Percentiles rank a stretch among this genome's conserved stretches.
phyloP scores from a whole-genome alignment of 352 stramenopile species.

The Phytophthora agathidicida region DNA sequence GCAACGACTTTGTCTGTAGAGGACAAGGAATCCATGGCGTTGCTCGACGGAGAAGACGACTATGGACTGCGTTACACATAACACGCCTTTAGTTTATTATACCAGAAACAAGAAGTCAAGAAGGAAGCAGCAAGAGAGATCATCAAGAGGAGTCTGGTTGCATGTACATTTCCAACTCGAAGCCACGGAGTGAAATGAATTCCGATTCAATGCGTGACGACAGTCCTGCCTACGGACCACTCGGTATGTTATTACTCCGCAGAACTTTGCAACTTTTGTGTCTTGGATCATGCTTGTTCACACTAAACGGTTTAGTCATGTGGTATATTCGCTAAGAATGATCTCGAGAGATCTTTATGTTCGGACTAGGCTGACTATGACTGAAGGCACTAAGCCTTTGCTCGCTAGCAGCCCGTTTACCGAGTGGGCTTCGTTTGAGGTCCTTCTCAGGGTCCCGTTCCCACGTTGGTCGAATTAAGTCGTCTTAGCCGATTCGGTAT shows the following conservation, averaged over 20 bases:
- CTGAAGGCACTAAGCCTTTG: too few relatives aligned
- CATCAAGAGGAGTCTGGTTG: constrained; percentile 19
- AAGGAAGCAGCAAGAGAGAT: constrained; percentile 19
- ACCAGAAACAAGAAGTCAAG: constrained; percentile 14
- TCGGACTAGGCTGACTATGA: too few relatives aligned
- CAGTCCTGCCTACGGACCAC: constrained; percentile 1
- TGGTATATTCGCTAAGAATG: too few relatives aligned
- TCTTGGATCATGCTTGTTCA: constrained; percentile 2
- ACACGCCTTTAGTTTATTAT: constrained; percentile 14
- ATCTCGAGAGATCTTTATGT: too few relatives aligned
- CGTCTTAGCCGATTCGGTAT: too few relatives aligned
- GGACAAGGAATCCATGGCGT: constrained; percentile 82
- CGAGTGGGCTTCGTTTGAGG: too few relatives aligned
- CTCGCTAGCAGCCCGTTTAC: too few relatives aligned
- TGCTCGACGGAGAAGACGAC: constrained; percentile 72
- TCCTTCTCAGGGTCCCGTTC: too few relatives aligned
- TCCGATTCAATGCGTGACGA: constrained; percentile 10
- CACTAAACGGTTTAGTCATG: constrained; percentile 7
- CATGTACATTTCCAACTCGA: constrained; percentile 31
- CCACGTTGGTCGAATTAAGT: too few relatives aligned
- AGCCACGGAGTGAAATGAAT: constrained; percentile 22
- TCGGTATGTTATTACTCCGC: constrained; percentile 17
- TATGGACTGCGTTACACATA: constrained; percentile 82
- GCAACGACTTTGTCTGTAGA: constrained; percentile 83
- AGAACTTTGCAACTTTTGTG: too few relatives aligned